A percentile compares a stretch with the other conserved stretches of the same genome.
phyloP scores from a whole-genome alignment of 371 early-diverging fungal species.

The Mortierella sp. region DNA sequence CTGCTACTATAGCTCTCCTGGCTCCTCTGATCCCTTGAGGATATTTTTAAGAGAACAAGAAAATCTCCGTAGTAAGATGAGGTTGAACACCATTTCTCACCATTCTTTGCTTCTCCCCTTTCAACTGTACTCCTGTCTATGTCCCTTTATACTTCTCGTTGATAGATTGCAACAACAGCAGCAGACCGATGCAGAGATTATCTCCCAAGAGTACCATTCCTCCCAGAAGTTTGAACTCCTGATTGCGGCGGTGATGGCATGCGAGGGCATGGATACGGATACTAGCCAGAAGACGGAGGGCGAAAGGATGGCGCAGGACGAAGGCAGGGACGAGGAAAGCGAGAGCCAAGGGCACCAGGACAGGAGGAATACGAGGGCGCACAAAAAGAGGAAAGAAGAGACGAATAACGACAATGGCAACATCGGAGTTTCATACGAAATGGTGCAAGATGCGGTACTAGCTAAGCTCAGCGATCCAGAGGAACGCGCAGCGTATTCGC shows the following conservation, averaged over 20 bases:
- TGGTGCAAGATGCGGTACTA: constrained; percentile 23
- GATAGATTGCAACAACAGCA: background rate
- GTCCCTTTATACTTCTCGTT: background rate
- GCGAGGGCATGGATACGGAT: background rate
- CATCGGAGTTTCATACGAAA: constrained; percentile 1
- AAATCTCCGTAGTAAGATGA: no score
- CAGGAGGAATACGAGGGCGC: no score
- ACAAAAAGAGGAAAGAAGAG: no score
- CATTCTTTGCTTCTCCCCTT: background rate
- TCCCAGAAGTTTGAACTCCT: constrained; percentile 3
- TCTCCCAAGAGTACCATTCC: background rate
- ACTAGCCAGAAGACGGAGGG: no score
- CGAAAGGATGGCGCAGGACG: background rate
- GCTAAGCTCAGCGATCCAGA: constrained; percentile 3
- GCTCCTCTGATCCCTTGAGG: no score
- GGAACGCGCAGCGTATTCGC: constrained; percentile 28
- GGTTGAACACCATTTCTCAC: no score
- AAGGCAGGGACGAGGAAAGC: background rate
- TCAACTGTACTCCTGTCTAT: background rate
- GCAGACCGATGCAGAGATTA: background rate
- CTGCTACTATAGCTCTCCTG: no score
- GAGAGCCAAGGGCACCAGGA: no score
- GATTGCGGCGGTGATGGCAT: constrained; percentile 14
- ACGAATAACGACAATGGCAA: no score
- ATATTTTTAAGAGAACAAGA: no score